Conservation (phyloP, 305 asterid genomes). For the Fraxinus dipetala region DNA sequence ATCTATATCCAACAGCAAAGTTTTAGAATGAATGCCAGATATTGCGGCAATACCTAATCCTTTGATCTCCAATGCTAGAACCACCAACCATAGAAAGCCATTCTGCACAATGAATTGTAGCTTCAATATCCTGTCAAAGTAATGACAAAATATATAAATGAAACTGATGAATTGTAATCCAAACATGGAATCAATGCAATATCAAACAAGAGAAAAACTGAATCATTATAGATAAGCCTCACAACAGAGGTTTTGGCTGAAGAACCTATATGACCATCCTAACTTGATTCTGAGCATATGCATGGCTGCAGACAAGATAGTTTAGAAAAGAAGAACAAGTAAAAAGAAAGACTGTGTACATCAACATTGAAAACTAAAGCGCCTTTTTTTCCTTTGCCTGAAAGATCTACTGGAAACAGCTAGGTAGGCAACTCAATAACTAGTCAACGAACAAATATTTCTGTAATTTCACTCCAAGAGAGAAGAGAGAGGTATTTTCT, state of each 20-base stretch:
- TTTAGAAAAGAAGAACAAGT: not conserved
- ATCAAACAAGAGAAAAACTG: slow-evolving; percentile 24
- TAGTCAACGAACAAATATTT: not conserved
- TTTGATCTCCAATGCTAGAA: slow-evolving; percentile 89
- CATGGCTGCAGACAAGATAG: not conserved
- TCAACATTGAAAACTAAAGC: not conserved
- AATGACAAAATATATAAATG: slow-evolving; percentile 46
- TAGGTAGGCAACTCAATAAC: not conserved
- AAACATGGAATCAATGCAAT: slow-evolving; percentile 25
- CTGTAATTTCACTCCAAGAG: not conserved
- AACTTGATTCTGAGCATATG: not conserved
- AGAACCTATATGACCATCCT: not conserved
- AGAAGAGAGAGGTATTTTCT: too few species aligned
- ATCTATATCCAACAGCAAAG: slow-evolving; percentile 16
- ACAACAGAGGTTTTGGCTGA: slow-evolving; percentile 13
- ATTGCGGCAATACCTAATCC: slow-evolving; percentile 68
- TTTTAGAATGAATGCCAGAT: slow-evolving; percentile 21
- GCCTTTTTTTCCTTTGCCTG: not conserved
- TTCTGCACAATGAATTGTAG: slow-evolving; percentile 99
- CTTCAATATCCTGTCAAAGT: slow-evolving; percentile 96
- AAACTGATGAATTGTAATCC: slow-evolving; percentile 28
- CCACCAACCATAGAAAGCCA: slow-evolving; percentile 99
- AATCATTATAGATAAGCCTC: not conserved
- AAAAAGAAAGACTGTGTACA: not conserved
- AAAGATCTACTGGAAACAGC: not conserved